Conservation (phyloP, 345 rosid species). For the Clarkia xantiana region DNA sequence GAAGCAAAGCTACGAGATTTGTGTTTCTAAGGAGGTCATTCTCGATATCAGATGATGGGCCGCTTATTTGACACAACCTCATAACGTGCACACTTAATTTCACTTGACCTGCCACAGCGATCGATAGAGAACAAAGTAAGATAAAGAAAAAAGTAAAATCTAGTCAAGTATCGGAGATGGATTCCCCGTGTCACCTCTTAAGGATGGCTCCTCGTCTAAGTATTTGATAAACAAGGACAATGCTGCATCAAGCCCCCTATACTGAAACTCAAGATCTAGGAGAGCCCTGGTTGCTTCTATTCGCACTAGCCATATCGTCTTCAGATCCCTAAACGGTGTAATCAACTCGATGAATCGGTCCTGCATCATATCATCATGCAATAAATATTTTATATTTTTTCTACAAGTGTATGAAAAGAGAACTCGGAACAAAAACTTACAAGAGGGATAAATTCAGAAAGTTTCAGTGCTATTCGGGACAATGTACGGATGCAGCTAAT, state of each 20-base stretch:
- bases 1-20: slow-evolving; percentile 53
- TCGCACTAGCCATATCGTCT: slow-evolving; percentile 57
- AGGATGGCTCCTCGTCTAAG: slow-evolving; percentile 63
- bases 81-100: slow-evolving; percentile 62
- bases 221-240: slow-evolving; percentile 50
- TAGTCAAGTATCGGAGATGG: background rate
- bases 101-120: slow-evolving; percentile 55
- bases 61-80: slow-evolving; percentile 67
- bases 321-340: slow-evolving; percentile 52
- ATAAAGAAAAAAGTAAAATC: background rate
- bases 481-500: slow-evolving; percentile 81
- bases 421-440: slow-evolving; percentile 26
- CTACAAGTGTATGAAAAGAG: too few species aligned
- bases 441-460: slow-evolving; percentile 60
- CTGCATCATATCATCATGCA: too few species aligned
- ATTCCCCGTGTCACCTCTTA: slow-evolving; percentile 40
- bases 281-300: slow-evolving; percentile 88
- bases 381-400: too few species aligned
- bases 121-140: background rate
- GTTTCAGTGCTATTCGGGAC: slow-evolving; percentile 72
- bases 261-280: slow-evolving; percentile 75
- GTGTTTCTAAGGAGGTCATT: slow-evolving; percentile 31
- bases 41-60: slow-evolving; percentile 28
- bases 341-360: slow-evolving; percentile 63
- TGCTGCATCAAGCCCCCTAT: slow-evolving; percentile 69